These are phyloP conservation scores for Dactylorhiza incarnata DNA, from an alignment of 106 monocot genomes.

Conservation along the genomic window DNA sequence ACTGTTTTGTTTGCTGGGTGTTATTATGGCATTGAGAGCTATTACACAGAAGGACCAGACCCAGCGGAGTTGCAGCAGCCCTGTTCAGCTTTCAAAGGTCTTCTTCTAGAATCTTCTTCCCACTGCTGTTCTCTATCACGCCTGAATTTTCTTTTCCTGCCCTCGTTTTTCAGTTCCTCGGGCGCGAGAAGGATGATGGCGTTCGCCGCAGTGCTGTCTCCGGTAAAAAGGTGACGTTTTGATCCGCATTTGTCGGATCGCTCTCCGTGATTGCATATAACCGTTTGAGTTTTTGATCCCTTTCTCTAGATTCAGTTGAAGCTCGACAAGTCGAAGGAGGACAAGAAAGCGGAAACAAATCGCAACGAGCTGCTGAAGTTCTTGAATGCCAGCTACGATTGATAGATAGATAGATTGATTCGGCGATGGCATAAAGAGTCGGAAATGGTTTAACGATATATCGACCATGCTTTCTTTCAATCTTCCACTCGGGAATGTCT, in stretches of 20 bases:
- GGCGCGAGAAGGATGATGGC: constrained; percentile 82
- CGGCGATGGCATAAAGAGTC: too few relatives aligned
- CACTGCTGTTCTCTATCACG: neutral
- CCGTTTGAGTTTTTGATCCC: neutral
- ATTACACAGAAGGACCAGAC: constrained; percentile 56
- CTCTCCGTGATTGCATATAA: neutral
- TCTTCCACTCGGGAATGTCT: too few relatives aligned
- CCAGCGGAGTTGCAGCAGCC: constrained; percentile 49
- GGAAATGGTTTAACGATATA: too few relatives aligned
- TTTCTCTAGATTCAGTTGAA: constrained; percentile 71
- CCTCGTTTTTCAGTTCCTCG: constrained; percentile 53
- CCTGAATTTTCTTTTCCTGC: neutral
- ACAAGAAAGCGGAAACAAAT: constrained; percentile 87
- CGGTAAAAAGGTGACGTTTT: constrained; percentile 81
- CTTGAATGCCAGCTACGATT: constrained; percentile 97
- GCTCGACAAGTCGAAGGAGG: constrained; percentile 92
- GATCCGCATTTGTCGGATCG: neutral
- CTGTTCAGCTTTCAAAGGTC: constrained; percentile 93
- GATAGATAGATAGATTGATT: neutral
- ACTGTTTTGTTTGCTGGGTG: constrained; percentile 18
- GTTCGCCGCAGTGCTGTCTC: constrained; percentile 85
- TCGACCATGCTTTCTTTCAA: too few relatives aligned
- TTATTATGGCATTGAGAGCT: constrained; percentile 55
- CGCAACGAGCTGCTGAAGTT: constrained; percentile 91
- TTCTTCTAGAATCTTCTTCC: neutral